Base-by-base conservation (phyloP, 352 stramenopile genomes). In the Thalassiosira hispida region DNA sequence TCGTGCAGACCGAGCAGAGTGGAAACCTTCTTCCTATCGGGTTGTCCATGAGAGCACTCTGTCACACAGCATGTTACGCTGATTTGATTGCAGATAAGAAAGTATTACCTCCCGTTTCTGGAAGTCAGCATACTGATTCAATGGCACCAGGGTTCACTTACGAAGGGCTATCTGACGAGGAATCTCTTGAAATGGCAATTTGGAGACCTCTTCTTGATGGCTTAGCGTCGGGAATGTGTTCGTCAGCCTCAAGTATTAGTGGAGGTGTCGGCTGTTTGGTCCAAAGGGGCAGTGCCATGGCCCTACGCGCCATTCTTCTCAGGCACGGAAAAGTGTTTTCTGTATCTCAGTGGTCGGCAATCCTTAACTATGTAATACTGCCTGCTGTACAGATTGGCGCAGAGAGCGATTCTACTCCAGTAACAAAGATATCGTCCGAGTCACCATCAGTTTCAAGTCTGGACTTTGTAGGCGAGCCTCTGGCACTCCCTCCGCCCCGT, bases 191-290 rank as follows among this genome's bases (percentile, higher is more conserved):
- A 84, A 93, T 95, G 90, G 81, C 84, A 2, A 67, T 93, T 27
- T 95, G 90, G 90, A 77, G 88, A 73, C 79, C 90, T 23, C 47
- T 95, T 47, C 69, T 94, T 42, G 90, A 95, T 75, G 89, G 90
- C 16, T 84, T 95, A 46, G 84, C 90, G 25, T 60, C 77, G 40
- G 89, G 87, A 31, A 83, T 92, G 29, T 83, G 76, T 69, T 90
- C 85, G 20, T 73, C 71, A 12, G 71, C 66, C 25, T 73, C 69
- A 56, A 91, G 83, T 64, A 86, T 71, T 33, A 87, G 73, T 57
- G 89, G 87, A 56, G 88, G 83, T 63, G 80, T 93, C 53, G 88
- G 89, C 16, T 93, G 86, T 51, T 72, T 95, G 27, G 65, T 93
- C 23, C 88, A 94, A 82, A 79, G 90, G 70, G 87, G 85, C 67